Base-by-base conservation (phyloP, 163 green algal species). In the Prototheca stagnorum region DNA sequence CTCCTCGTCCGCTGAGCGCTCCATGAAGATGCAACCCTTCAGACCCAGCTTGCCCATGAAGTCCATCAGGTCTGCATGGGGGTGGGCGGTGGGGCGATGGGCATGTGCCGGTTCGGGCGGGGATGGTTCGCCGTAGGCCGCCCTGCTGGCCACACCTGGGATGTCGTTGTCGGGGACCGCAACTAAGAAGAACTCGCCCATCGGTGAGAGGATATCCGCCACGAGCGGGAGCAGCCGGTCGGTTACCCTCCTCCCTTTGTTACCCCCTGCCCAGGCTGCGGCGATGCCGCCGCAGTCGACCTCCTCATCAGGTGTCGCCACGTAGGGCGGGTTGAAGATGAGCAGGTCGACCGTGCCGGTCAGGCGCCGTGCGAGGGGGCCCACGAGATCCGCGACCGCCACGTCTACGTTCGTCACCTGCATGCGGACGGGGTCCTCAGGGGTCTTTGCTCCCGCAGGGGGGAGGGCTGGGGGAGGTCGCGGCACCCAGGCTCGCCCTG, bases 301-400 rank as follows among this genome's bases (percentile, higher is more conserved):
- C 58, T 97, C 87, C 16, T 89, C 79, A 33, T 88, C 72, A 17
- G 85, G 85, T 2, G 88, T 95, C 2, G 79, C 77, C 40, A 97
- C 88, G 53, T 97, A 95, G 14, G 88, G 87, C 6, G 88, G 88
- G 57, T 97, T 97, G 65, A 95, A 95, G 12, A 94, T 27, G 62
- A 88, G 63, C 3, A 79, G 47, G 42, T 79, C 72, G 5, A 81
- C 42, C 0, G 20, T 20, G 1, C 57, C 43, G 2, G 15, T 4
- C 12, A 79, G 20, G 15, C 48, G 43, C 2, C 26, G 26, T 22
- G 39, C 5, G 19, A 78, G 49, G 5, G 62, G 45, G n/a, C 57
- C 33, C 15, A 77, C 43, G 17, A 84, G 40, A 37, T 67, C 57
- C 1, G 49, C 44, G 4, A 44, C 40, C n/a, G 79, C n/a, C 4